Evolutionary conservation across 345 rosid species (phyloP).

Genomic region (Litchi chinensis): DNA sequence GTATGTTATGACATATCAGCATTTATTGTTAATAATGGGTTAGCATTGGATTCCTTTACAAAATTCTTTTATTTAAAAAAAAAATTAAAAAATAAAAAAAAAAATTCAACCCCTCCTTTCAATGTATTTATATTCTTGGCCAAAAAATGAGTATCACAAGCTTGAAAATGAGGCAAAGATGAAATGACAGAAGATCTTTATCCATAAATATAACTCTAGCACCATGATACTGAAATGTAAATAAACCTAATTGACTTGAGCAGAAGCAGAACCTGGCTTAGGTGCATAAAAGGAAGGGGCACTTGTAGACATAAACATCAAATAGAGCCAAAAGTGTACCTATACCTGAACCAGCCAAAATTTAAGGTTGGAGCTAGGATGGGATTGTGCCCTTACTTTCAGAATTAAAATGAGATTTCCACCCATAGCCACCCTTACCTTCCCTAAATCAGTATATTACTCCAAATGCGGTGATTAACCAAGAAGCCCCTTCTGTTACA

Average conservation of each 20-base stretch:
- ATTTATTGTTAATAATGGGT: not conserved
- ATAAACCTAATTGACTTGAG: not conserved
- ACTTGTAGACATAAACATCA: not conserved
- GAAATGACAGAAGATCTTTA: not conserved
- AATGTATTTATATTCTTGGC: not conserved
- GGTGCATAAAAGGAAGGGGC: not conserved
- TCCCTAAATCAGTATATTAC: not conserved
- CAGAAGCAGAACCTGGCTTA: not conserved
- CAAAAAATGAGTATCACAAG: not conserved
- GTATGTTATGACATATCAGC: not conserved
- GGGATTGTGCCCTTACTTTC: not conserved
- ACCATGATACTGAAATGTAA: not conserved
- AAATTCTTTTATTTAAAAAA: no score
- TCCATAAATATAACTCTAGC: not conserved
- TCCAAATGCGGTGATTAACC: not conserved
- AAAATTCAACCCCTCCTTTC: not conserved
- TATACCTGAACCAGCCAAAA: not conserved
- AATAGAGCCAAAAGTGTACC: not conserved
- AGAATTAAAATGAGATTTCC: not conserved
- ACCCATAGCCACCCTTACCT: not conserved
- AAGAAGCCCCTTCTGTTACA: not conserved
- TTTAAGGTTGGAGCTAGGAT: not conserved
- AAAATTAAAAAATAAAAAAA: no score
- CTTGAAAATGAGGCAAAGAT: not conserved
- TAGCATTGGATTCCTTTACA: not conserved